Base-by-base conservation (phyloP, 2,329 filamentous ascomycete species). In the Lasiodiplodia gonubiensis region DNA sequence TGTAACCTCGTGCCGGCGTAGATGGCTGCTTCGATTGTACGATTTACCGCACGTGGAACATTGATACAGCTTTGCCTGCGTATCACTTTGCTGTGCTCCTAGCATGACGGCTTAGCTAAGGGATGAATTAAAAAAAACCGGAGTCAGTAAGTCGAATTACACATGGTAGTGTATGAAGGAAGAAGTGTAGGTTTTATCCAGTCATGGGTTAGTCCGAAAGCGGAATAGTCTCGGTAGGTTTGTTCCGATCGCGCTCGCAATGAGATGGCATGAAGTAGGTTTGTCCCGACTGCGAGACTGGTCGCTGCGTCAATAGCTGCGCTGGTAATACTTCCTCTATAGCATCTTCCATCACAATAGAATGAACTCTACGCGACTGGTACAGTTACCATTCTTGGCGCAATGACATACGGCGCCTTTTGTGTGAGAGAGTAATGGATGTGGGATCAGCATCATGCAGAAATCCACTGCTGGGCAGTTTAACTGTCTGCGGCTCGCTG, bases 1-100 rank as follows among this genome's bases (percentile, higher is more conserved):
- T 57, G 54, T 57, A 12, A 57, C 54, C 54, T 57, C 54, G 8
- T 57, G 54, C 8, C 54, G 54, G 5, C 54, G 54, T 25, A 57
- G n/a, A 35, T 57, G 54, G 54, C 54, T 57, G 54, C 54, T 57
- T 7, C 54, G 54, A 42, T 57, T 7, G 54, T 57, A 57, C 10
- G 35, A 25, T 42, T 57, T 57, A 27, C 39, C 21, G 21, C 54
- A 57, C 4, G 14, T 57, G 21, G 54, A 57, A 12, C 54, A 57
- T 21, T 3, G 12, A 16, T 54, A 37, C 16, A 35, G 2, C 7
- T 30, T 30, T 35, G 8, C 18, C 11, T 16, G 16, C 14, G 52
- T 18, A 16, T 35, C 52, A 10, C 27, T 14, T 8, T 37, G 16
- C 27, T 23, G 10, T 30, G 27, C 27, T n/a, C 30, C 49, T n/a